Evolutionary conservation across 768 basidiomycete species (phyloP), one percentile per base, ranked within the genome.

Genomic region (Termitomyces sp.): DNA sequence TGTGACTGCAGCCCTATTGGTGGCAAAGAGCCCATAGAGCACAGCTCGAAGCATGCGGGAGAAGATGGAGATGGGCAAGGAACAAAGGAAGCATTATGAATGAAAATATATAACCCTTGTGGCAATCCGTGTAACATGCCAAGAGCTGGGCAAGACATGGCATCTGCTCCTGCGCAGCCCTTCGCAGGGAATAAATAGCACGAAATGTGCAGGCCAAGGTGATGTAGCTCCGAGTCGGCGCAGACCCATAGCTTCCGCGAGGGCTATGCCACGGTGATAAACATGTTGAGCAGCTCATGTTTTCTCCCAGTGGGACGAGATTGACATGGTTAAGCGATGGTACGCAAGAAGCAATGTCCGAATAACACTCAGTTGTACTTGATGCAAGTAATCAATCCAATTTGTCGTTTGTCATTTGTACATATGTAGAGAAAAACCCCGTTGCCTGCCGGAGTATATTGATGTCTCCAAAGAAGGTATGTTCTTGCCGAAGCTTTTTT

Each of bases 1-100:
- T 0, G 75, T 76, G 32, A 76, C 67, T 7, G 65, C 28, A 20
- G 55, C 68, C 11, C 49, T 59, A 16, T 58, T 49, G 55, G 57
- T 46, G 40, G 61, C 54, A 13, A 62, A 32, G 39, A 66, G 54
- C 28, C 56, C 58, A 46, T 20, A 61, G 48, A 66, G 55, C 35
- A 56, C 44, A 12, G 55, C 46, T 9, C 54, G 46, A 56, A 61
- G 42, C 67, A 66, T 63, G 20, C 38, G 45, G 18, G 60, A 57
- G 38, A 48, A 52, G 36, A 39, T 44, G 36, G 24, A 57, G 20
- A n/a, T 32, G 28, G 28, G 44, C 9, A 22, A 18, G 18, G 24
- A 13, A 32, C 28, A 32, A 12, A 55, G 28, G 54, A 40, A n/a
- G 40, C 28, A 20, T 7, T 32, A 32, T 42, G 22, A 22, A 38